Conservation (phyloP, 2,329 filamentous ascomycete species). For the Cladosporium phlei region DNA sequence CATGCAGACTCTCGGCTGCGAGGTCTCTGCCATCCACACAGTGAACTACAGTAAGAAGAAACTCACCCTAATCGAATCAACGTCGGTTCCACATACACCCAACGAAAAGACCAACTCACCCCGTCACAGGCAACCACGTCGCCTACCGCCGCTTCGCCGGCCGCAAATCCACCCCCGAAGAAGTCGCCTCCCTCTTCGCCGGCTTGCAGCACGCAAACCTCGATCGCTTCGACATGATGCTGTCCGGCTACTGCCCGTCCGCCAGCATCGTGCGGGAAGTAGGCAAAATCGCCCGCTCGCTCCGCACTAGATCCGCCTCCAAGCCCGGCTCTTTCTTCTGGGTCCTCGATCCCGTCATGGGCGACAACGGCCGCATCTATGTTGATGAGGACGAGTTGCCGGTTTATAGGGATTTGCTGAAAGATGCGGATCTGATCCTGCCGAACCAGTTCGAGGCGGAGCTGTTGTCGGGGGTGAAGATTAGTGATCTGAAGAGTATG, state of each 20-base stretch:
- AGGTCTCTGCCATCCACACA: slow-evolving; percentile 90
- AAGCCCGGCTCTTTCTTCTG: slow-evolving; percentile 80
- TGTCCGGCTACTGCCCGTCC: slow-evolving; percentile 90
- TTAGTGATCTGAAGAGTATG: slow-evolving; percentile 69
- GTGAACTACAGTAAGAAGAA: slow-evolving; percentile 85
- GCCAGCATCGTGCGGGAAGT: slow-evolving; percentile 79
- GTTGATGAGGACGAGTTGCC: slow-evolving; percentile 88
- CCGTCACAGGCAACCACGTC: slow-evolving; percentile 78
- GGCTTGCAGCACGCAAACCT: slow-evolving; percentile 80
- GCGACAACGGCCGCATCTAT: slow-evolving; percentile 87
- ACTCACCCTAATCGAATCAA: too few relatives aligned
- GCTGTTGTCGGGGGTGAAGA: slow-evolving; percentile 80
- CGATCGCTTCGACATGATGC: slow-evolving; percentile 86
- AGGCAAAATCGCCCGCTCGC: slow-evolving; percentile 74
- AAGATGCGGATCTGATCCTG: slow-evolving; percentile 81
- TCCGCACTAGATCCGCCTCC: slow-evolving; percentile 61
- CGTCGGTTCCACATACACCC: background rate
- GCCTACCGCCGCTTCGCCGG: slow-evolving; percentile 87
- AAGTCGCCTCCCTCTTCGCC: slow-evolving; percentile 78
- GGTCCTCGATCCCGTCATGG: slow-evolving; percentile 98
- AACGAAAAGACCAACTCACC: background rate
- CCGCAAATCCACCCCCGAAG: slow-evolving; percentile 71
- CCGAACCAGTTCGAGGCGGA: slow-evolving; percentile 98
- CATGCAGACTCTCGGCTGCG: slow-evolving; percentile 88
- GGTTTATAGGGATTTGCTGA: slow-evolving; percentile 75